phyloP scores from a whole-genome alignment of 495 filamentous ascomycete genomes.

The Neurospora sp. region DNA sequence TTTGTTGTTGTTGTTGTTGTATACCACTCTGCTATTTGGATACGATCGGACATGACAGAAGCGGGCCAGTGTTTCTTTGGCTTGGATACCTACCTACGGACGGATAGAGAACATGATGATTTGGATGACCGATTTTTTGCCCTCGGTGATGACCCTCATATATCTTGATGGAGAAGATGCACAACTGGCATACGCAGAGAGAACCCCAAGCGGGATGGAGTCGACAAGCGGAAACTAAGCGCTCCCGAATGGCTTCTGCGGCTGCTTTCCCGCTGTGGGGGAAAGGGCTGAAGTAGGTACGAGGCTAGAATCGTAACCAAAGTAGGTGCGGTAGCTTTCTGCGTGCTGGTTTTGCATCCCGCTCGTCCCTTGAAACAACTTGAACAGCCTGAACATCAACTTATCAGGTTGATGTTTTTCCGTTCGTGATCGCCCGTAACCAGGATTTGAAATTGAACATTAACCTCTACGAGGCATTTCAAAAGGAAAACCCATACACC shows the following conservation, averaged over 20 bases:
- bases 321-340: neutral
- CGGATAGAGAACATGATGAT: neutral
- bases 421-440: too few species aligned
- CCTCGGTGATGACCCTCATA: neutral
- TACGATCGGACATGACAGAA: neutral
- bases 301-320: neutral
- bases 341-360: too few species aligned
- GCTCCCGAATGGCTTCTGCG: neutral
- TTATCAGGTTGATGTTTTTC: too few species aligned
- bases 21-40: neutral
- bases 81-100: neutral
- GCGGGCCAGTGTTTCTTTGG: neutral
- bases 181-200: neutral
- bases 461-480: too few species aligned
- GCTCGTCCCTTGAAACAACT: neutral
- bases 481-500: too few species aligned
- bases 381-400: neutral
- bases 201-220: neutral
- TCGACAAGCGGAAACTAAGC: neutral
- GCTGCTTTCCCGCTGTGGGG: neutral
- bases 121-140: neutral
- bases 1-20: slow-evolving; percentile 2
- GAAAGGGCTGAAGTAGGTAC: neutral
- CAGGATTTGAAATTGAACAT: too few species aligned
- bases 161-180: neutral